Base-by-base conservation (phyloP, 306 rosid species). In the Acacia melanoxylon region DNA sequence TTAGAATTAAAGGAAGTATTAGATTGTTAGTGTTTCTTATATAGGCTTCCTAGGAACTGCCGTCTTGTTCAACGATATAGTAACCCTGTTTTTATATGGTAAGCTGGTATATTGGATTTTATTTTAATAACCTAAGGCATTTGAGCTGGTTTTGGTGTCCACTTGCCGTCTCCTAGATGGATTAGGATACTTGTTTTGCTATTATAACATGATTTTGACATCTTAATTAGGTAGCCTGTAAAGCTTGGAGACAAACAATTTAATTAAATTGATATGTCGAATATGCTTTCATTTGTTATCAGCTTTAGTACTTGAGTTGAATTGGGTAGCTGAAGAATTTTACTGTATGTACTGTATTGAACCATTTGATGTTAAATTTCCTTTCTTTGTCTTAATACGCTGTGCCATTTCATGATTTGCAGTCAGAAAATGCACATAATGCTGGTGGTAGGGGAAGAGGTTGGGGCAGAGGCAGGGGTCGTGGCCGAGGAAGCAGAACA, bases 401-500 rank as follows among this genome's bases (percentile, higher is more conserved):
- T 40, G 6, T 37, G 6, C 62, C 24, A 25, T 24, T 68, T 15
- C 24, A 25, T 52, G 75, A 16, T 81, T 70, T 70, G 54, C 46
- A 76, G 94, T 78, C 54, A 16, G 97, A 92, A 33, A 61, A 76
- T 27, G 87, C 78, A 46, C 74, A 69, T 24, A 89, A 83, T 49
- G 59, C 62, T 4, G 75, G 84, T 80, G 88, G 90, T 46, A 87
- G 93, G 58, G 94, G 94, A 72, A 84, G 89, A 74, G 95, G 95
- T 29, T 81, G 94, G 76, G 97, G 95, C 10, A 87, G 95, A 74
- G 95, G 98, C 20, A 88, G 97, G 82, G 95, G 92, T 63, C 90
- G 95, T 2, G 92, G 91, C 3, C 91, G 89, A 44, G 85, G 89
- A 77, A 80, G 85, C 74, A 87, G 84, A 83, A 76, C 79, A 84